Conservation (phyloP, 305 asterid genomes). For the Fraxinus greggii region DNA sequence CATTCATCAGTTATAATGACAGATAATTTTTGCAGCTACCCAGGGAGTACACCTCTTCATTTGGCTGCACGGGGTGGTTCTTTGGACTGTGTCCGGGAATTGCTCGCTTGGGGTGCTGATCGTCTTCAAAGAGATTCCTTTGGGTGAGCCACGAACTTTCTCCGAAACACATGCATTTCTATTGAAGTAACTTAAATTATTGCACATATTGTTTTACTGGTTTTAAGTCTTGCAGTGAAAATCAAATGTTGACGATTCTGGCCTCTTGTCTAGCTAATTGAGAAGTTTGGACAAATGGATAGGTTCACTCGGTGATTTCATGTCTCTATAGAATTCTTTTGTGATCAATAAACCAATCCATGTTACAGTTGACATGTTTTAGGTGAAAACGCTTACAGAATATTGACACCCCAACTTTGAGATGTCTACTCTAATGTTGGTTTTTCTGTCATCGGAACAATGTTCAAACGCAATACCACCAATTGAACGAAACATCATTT, state of each 20-base stretch:
- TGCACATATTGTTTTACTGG: neutral
- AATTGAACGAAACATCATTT: neutral
- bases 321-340: neutral
- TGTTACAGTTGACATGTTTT: neutral
- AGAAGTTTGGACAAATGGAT: neutral
- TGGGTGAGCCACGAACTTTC: constrained; percentile 47
- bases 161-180: neutral
- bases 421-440: neutral
- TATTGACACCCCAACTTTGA: neutral
- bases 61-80: constrained; percentile 89
- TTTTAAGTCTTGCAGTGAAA: neutral
- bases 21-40: constrained; percentile 40
- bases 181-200: neutral
- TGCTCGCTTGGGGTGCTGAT: constrained; percentile 89
- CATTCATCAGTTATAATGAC: constrained; percentile 21
- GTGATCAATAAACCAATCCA: constrained; percentile 4
- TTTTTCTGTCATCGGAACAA: neutral
- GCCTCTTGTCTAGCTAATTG: neutral
- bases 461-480: neutral
- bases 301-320: neutral
- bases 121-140: constrained; percentile 70
- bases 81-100: constrained; percentile 73
- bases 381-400: neutral
- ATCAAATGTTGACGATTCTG: neutral
- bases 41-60: constrained; percentile 85